Evolutionary conservation across 306 rosid species (phyloP), one percentile per base, ranked within the genome.

Genomic region (Gastrolobium villosum): DNA sequence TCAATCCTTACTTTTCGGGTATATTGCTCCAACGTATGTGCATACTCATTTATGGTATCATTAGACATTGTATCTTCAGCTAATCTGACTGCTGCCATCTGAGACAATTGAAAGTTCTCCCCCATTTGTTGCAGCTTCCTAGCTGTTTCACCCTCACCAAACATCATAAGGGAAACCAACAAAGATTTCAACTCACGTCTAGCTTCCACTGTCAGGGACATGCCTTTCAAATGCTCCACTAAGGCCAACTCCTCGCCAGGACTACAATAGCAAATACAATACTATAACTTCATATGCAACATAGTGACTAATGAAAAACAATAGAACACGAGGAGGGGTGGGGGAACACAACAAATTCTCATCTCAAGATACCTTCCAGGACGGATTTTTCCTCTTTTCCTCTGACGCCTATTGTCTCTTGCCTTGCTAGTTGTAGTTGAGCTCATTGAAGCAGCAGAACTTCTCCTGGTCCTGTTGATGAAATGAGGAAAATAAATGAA

Each of bases 371-470:
- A 95, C 99, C 99, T 93, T 40, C 99, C 99, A 2, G 96, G 92
- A 71, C 99, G 99, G 74, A 95, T 95, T 85, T 93, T 95, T 61
- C 98, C 99, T 81, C 90, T 91, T 78, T 94, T 95, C 57, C 86
- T 93, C 86, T 93, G 99, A 28, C 98, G 96, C 85, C 92, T 86
- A 40, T 67, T 62, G 8, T 95, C 98, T 86, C 97, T 90, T 64
- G 96, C 97, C 81, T 86, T 95, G 87, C 98, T 87, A 63, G 89
- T 81, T 46, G 94, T 88, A 67, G 89, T 76, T 77, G 99, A 84
- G 72, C 84, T 81, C 45, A 85, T 11, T 34, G 99, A 88, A 52
- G 86, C 86, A 57, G 89, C 85, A 45, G 91, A 83, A 83, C 96
- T 93, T 76, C 69, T 89, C 78, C 90, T 85, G 81, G 92, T 86